A percentile compares a stretch with the other conserved stretches of the same genome.
These are phyloP conservation scores for Colletotrichum coccodes DNA, from an alignment of 2,329 filamentous ascomycete genomes.

Conservation along the genomic window DNA sequence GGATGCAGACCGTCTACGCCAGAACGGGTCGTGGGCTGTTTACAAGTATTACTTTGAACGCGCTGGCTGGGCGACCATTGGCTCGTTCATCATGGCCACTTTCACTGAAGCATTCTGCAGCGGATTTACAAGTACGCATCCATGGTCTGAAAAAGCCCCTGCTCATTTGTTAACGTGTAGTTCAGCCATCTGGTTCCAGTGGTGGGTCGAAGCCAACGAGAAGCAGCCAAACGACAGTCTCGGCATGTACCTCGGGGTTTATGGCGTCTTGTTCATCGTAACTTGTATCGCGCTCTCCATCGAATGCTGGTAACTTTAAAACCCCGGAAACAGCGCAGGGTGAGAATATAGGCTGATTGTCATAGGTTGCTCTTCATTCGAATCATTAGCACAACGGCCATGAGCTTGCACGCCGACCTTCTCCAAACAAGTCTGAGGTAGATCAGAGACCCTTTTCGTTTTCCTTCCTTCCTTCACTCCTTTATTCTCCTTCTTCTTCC, in stretches of 20 bases:
- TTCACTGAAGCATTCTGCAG: neutral
- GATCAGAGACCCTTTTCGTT: too few relatives aligned
- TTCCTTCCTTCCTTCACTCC: too few relatives aligned
- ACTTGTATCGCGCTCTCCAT: neutral
- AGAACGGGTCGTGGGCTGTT: constrained; percentile 6
- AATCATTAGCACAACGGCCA: constrained; percentile 7
- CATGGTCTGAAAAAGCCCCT: too few relatives aligned
- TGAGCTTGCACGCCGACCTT: constrained; percentile 1
- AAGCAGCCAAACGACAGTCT: neutral
- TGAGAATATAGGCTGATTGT: neutral
- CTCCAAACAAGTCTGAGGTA: constrained; percentile 4
- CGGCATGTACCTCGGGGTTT: constrained; percentile 14
- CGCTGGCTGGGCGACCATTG: neutral
- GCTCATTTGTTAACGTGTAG: neutral
- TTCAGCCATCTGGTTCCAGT: constrained; percentile 15
- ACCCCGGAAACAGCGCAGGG: too few relatives aligned
- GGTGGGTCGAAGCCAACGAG: constrained; percentile 21
- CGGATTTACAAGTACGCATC: neutral
- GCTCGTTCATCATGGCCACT: neutral
- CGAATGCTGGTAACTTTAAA: constrained; percentile 2
- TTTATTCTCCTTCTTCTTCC: too few relatives aligned
- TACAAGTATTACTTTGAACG: constrained; percentile 17
- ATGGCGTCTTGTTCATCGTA: neutral
- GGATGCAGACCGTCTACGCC: neutral
- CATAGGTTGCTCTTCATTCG: constrained; percentile 10